Base-by-base conservation (phyloP, 257 asterid genomes). In the Solanum chiquidenum region DNA sequence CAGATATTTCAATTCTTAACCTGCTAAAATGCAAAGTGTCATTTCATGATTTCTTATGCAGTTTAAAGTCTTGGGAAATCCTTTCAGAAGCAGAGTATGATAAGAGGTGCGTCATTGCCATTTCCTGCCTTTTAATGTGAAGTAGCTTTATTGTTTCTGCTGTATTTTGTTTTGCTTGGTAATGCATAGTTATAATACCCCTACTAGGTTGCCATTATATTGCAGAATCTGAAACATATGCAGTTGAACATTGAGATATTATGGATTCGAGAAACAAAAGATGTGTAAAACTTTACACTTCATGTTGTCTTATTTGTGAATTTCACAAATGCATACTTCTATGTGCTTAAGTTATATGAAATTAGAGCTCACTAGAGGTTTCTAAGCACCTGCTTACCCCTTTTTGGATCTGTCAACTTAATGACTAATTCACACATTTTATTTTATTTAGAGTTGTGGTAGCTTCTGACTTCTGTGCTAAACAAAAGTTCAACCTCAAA, bases 31-130 rank as follows among this genome's bases (percentile, higher is more conserved):
- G 69, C 71, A 82, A 9, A 49, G 34, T 82, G 10, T n/a, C 76
- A 69, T 80, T 44, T 12, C 49, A 66, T 52, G 86, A 35, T 83
- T 77, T 55, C 42, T 33, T 88, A 87, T 72, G 83, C 92, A 97
- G 98, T 91, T 93, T 97, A 90, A 95, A 89, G 93, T 94, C 95
- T 84, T 97, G 99, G 99, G 92, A 93, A 87, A 92, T 97, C 72
- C 98, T 97, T 90, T 95, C 97, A 80, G 99, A 97, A 92, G 91
- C 87, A 77, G 93, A 93, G 64, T 97, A 97, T 87, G 88, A 87
- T 86, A 94, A 91, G 88, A 95, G 99, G 99, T 97, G 89, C 87
- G 95, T 82, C 71, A 49, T 82, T 82, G 71, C 86, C 42, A 52
- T 82, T 49, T 31, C 31, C 46, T 13, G 44, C 31, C 68, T 49